Percentiles rank a stretch among this genome's conserved stretches.
Evolutionary conservation across 2,329 filamentous ascomycete species (phyloP).

Genomic region (Cyclaneusma minus): DNA sequence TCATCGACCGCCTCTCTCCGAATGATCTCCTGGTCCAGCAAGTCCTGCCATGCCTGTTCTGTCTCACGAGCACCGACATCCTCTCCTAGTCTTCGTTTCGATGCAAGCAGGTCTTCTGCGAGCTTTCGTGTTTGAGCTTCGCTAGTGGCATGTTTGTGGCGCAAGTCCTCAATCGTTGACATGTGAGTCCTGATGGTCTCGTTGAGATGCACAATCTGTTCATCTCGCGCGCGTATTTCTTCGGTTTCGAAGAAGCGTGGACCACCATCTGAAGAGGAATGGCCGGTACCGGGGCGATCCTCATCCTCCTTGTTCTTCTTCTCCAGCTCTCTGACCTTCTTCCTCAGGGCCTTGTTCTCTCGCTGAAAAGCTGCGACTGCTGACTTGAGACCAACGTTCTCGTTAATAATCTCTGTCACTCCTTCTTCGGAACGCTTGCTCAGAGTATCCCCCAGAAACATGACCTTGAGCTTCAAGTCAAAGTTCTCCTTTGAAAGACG

Average conservation of each 20-base stretch:
- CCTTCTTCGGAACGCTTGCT: constrained; percentile 91
- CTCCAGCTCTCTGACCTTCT: constrained; percentile 74
- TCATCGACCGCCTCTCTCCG: constrained; percentile 82
- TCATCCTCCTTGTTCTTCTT: constrained; percentile 56
- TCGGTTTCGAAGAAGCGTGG: constrained; percentile 41
- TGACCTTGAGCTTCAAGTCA: constrained; percentile 90
- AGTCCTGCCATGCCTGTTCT: constrained; percentile 85
- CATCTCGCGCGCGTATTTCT: constrained; percentile 53
- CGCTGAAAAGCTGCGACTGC: constrained; percentile 78
- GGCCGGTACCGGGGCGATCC: constrained; percentile 39
- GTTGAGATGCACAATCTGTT: constrained; percentile 71
- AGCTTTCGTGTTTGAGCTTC: constrained; percentile 79
- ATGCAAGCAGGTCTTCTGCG: constrained; percentile 60
- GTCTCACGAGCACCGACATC: constrained; percentile 38
- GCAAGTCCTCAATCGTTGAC: constrained; percentile 67
- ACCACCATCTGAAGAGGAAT: constrained; percentile 40
- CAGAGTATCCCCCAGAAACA: constrained; percentile 86
- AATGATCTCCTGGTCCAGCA: constrained; percentile 81
- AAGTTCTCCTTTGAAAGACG: constrained; percentile 96
- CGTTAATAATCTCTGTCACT: constrained; percentile 93
- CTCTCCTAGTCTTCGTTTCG: constrained; percentile 35
- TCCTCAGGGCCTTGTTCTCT: constrained; percentile 72
- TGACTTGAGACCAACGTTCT: constrained; percentile 91
- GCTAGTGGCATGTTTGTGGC: constrained; percentile 60
- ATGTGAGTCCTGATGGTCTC: constrained; percentile 78